A percentile compares a stretch with the other conserved stretches of the same genome.
Evolutionary conservation across 2,329 filamentous ascomycete genomes (phyloP).

Genomic region (Alternaria metachromatica): DNA sequence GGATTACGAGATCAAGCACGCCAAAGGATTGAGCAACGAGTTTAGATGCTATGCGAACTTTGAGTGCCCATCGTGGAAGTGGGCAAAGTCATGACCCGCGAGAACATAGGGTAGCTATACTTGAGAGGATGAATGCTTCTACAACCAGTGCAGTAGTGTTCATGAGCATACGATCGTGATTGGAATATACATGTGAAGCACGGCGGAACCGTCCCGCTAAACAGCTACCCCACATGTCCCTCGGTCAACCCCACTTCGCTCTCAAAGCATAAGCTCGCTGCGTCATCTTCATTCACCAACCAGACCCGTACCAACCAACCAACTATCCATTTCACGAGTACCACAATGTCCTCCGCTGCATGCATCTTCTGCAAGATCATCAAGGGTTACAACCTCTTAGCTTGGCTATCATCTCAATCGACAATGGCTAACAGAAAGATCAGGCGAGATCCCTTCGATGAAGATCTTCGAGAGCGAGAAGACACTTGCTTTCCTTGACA

Average conservation of each 20-base stretch:
- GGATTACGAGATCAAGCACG: constrained; percentile 71
- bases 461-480: constrained; percentile 96
- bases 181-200: neutral
- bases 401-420: neutral
- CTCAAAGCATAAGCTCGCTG: constrained; percentile 13
- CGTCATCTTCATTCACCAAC: constrained; percentile 17
- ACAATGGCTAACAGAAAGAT: neutral
- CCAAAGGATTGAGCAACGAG: constrained; percentile 78
- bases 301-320: constrained; percentile 29
- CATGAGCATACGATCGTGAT: neutral
- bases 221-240: constrained; percentile 30
- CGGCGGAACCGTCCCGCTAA: constrained; percentile 4
- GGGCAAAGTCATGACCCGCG: constrained; percentile 24
- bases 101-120: neutral
- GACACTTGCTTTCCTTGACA: constrained; percentile 94
- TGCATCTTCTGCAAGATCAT: constrained; percentile 99
- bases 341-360: constrained; percentile 66
- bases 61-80: constrained; percentile 61
- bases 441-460: constrained; percentile 96
- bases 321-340: constrained; percentile 26
- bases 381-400: constrained; percentile 68
- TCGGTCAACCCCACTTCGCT: constrained; percentile 15
- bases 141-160: neutral
- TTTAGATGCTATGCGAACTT: constrained; percentile 84
- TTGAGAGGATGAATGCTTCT: neutral